Conservation (phyloP, 1,139 yeast genomes). For the Diutina ranongensis region DNA sequence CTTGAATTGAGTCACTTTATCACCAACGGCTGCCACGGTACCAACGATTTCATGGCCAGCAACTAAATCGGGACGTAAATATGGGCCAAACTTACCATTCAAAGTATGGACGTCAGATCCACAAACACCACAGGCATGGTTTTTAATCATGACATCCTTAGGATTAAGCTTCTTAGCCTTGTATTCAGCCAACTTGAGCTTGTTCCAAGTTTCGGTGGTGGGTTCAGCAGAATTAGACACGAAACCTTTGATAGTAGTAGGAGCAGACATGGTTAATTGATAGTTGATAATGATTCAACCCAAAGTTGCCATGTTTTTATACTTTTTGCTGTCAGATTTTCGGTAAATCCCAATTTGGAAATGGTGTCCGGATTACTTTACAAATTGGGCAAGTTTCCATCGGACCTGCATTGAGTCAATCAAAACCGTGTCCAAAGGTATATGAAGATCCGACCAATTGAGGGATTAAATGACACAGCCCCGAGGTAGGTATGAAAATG, state of each 20-base stretch:
- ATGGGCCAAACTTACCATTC: not conserved
- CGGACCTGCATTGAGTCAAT: no score
- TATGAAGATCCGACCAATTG: no score
- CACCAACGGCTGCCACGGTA: not conserved
- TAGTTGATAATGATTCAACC: no score
- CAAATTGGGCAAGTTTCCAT: no score
- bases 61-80: not conserved
- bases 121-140: slow-evolving; percentile 12
- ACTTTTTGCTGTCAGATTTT: no score
- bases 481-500: no score
- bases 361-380: no score
- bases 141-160: slow-evolving; percentile 31
- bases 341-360: no score
- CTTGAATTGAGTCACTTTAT: not conserved
- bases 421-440: no score
- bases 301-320: no score
- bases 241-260: slow-evolving; percentile 30
- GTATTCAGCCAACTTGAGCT: slow-evolving; percentile 30
- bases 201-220: slow-evolving; percentile 25
- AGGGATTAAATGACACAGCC: no score
- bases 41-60: slow-evolving; percentile 5
- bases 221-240: slow-evolving; percentile 19
- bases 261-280: slow-evolving; percentile 10
- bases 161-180: slow-evolving; percentile 25
- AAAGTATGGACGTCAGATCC: not conserved